Evolutionary conservation across 2,329 filamentous ascomycete genomes (phyloP).

Genomic region (Cordyceps cicadae): DNA sequence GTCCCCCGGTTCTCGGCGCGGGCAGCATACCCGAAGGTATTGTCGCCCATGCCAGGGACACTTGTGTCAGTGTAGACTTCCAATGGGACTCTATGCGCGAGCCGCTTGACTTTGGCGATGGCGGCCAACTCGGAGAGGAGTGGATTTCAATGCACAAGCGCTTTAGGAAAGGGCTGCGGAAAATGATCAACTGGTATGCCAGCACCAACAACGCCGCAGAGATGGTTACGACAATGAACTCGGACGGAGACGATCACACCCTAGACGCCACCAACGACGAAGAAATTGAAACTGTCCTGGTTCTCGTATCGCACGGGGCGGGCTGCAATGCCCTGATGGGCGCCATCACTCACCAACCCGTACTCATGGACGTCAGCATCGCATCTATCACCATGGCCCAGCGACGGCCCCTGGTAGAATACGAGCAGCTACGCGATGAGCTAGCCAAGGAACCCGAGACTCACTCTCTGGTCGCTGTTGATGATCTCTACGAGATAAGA

Average conservation of each 20-base stretch:
- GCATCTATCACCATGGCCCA: conserved; percentile 86
- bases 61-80: conserved; percentile 80
- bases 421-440: conserved; percentile 25
- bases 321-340: conserved; percentile 94
- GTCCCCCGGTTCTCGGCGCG: conserved; percentile 72
- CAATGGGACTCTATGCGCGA: conserved; percentile 89
- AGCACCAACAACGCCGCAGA: conserved; percentile 44
- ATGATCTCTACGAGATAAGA: conserved; percentile 63
- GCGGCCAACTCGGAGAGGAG: conserved; percentile 83
- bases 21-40: conserved; percentile 82
- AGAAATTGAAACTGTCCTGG: conserved; percentile 65
- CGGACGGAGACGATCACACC: conserved; percentile 21
- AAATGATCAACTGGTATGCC: conserved; percentile 76
- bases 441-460: conserved; percentile 12
- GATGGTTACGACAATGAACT: conserved; percentile 36
- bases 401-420: conserved; percentile 42
- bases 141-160: conserved; percentile 93
- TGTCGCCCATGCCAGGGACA: conserved; percentile 81
- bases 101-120: conserved; percentile 75
- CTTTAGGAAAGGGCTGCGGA: conserved; percentile 70
- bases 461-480: conserved; percentile 35
- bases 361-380: conserved; percentile 81
- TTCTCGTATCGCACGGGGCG: conserved; percentile 89
- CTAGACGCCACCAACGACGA: conserved; percentile 31
- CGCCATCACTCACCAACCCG: conserved; percentile 82